These are phyloP conservation scores for Diaporthe batatas DNA, from an alignment of 2,329 filamentous ascomycete species.

Conservation along the genomic window DNA sequence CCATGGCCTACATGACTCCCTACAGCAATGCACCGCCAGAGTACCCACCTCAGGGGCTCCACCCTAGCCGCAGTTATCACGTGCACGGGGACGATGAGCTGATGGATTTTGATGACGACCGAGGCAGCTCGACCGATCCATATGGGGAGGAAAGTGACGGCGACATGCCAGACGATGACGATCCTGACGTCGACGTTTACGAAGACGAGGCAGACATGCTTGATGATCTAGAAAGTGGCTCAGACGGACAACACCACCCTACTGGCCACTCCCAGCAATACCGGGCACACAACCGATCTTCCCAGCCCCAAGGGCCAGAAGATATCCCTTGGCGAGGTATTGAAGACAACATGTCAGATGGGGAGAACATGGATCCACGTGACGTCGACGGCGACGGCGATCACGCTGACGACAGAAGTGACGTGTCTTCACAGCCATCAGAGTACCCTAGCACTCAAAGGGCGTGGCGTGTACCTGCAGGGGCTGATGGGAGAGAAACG, in stretches of 20 bases:
- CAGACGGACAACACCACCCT: conserved; percentile 45
- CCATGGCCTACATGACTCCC: conserved; percentile 82
- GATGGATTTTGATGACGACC: conserved; percentile 46
- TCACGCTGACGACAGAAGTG: conserved; percentile 53
- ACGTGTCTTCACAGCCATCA: conserved; percentile 65
- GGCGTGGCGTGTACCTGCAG: conserved; percentile 52
- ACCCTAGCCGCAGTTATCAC: conserved; percentile 23
- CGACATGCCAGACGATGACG: conserved; percentile 41
- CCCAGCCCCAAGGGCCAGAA: conserved; percentile 55
- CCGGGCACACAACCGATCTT: conserved; percentile 47
- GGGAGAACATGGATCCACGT: conserved; percentile 64
- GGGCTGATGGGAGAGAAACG: conserved; percentile 37
- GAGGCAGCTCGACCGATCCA: conserved; percentile 47
- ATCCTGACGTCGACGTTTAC: conserved; percentile 18
- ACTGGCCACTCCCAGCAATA: conserved; percentile 45
- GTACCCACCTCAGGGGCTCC: conserved; percentile 8
- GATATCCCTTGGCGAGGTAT: conserved; percentile 71
- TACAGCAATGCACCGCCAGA: conserved; percentile 73
- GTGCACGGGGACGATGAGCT: conserved; percentile 48
- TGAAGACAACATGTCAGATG: conserved; percentile 63
- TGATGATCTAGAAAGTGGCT: conserved; percentile 49
- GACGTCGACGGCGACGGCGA: conserved; percentile 43
- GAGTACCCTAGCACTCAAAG: conserved; percentile 68
- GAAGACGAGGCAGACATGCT: conserved; percentile 38
- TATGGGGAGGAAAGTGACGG: conserved; percentile 49